These are phyloP conservation scores for Pleurotus tuoliensis DNA, from an alignment of 768 basidiomycete species.

Conservation along the genomic window DNA sequence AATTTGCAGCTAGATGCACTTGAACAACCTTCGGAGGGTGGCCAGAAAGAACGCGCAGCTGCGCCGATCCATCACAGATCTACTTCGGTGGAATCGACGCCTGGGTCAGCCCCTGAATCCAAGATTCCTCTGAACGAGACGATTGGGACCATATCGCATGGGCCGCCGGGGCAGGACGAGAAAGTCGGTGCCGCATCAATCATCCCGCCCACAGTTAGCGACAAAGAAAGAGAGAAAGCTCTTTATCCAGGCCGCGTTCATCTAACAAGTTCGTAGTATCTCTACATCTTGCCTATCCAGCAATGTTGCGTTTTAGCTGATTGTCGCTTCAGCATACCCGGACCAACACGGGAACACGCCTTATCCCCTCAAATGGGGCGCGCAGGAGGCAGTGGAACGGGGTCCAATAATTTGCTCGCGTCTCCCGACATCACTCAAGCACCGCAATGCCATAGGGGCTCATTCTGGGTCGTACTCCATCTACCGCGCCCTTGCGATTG, in stretches of 20 bases:
- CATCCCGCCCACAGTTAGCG: constrained; percentile 16
- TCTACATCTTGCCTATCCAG: neutral
- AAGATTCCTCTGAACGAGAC: neutral
- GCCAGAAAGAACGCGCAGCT: neutral
- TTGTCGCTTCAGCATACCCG: constrained; percentile 59
- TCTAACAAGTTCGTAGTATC: constrained; percentile 65
- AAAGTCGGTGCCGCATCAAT: no score
- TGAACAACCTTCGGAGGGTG: neutral
- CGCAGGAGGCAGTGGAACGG: constrained; percentile 53
- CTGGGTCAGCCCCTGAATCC: neutral
- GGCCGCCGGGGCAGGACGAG: neutral
- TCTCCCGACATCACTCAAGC: constrained; percentile 78
- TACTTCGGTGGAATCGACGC: neutral
- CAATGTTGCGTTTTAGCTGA: neutral
- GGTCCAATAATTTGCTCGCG: constrained; percentile 91
- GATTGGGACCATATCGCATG: neutral
- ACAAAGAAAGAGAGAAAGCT: constrained; percentile 67
- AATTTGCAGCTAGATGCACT: constrained; percentile 1
- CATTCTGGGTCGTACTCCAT: constrained; percentile 94
- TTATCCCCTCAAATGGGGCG: constrained; percentile 79
- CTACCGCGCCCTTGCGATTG: constrained; percentile 90
- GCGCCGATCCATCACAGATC: constrained; percentile 3
- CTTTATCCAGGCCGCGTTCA: constrained; percentile 83
- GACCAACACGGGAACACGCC: constrained; percentile 88
- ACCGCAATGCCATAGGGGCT: constrained; percentile 91